These are phyloP conservation scores for Macrocybe gigantea DNA, from an alignment of 768 basidiomycete species.

Conservation along the genomic window DNA sequence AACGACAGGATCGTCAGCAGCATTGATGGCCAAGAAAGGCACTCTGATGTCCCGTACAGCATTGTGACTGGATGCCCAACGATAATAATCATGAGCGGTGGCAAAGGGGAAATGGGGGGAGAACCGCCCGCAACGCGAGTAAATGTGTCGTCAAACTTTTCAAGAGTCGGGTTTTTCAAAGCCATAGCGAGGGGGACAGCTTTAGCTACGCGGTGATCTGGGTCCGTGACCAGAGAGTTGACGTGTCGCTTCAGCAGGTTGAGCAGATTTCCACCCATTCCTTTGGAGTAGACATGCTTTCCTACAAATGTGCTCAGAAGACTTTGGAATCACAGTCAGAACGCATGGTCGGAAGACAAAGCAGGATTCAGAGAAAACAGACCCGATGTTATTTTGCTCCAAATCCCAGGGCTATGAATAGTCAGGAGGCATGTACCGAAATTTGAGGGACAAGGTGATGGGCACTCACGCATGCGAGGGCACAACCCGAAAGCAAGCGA, in stretches of 20 bases:
- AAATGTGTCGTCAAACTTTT: conserved; percentile 56
- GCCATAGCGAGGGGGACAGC: conserved; percentile 38
- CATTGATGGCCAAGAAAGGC: conserved; percentile 71
- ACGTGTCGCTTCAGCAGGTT: conserved; percentile 50
- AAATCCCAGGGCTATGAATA: conserved; percentile 48
- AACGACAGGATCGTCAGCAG: conserved; percentile 76
- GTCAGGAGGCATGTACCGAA: conserved; percentile 13
- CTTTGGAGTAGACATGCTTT: conserved; percentile 66
- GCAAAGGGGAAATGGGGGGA: conserved; percentile 47
- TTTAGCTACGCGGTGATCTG: conserved; percentile 45
- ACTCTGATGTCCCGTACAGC: conserved; percentile 55
- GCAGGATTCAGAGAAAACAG: conserved; percentile 13
- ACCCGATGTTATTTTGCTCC: conserved; percentile 39
- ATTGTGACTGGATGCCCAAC: conserved; percentile 54
- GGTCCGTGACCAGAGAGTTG: conserved; percentile 39
- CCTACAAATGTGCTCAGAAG: conserved; percentile 50
- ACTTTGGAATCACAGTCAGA: conserved; percentile 24
- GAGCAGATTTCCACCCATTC: conserved; percentile 71
- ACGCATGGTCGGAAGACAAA: conserved; percentile 9
- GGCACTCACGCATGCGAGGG: conserved; percentile 65
- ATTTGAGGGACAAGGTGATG: conserved; percentile 2
- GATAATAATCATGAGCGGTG: conserved; percentile 41
- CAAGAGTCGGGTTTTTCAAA: conserved; percentile 48
- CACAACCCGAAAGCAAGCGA: conserved; percentile 61
- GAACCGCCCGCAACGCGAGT: conserved; percentile 69